Evolutionary conservation across 768 basidiomycete genomes (phyloP), one percentile per base, ranked within the genome.

Genomic region (Podaxis sp.): DNA sequence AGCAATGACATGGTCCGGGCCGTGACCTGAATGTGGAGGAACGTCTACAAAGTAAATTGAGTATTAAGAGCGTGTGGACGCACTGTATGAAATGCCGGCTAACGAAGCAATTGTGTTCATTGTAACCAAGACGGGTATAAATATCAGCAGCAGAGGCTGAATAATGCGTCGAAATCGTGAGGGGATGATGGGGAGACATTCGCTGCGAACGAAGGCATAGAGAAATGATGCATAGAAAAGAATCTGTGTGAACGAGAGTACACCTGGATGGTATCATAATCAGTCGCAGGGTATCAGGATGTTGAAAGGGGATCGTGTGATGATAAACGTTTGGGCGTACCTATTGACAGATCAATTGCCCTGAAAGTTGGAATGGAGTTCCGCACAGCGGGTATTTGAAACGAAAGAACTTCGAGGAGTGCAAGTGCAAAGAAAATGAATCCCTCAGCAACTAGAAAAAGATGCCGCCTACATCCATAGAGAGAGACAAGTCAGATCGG

Each of bases 71-170:
- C 5, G 47, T 25, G 59, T 27, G 48, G n/a, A 76, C 81, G 65
- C 65, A 89, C 90, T 70, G 53, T 83, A 79, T 9, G 75, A 72
- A 32, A 84, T 76, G 46, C 86, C 86, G 25, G 86, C 64, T 66
- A 92, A 88, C 2, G 90, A 89, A 9, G 83, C 82, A 13, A 87
- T 68, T 62, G 84, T 84, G 67, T 87, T 88, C 64, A 81, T 69
- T 9, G 75, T 71, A 59, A 87, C 61, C 52, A 86, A 78, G 32
- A 78, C 68, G 10, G 88, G 85, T 54, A 91, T 80, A 61, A 85
- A 79, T 32, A 81, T 54, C 35, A 84, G 64, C 9, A 89, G 72
- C 9, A 78, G 68, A 48, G 78, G 71, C 64, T 75, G 79, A 1
- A 79, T 71, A 57, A 83, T 68, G 16, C 68, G 71, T 50, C 76